Conservation (phyloP, 768 basidiomycete species). For the Amanita pallidorosea region DNA sequence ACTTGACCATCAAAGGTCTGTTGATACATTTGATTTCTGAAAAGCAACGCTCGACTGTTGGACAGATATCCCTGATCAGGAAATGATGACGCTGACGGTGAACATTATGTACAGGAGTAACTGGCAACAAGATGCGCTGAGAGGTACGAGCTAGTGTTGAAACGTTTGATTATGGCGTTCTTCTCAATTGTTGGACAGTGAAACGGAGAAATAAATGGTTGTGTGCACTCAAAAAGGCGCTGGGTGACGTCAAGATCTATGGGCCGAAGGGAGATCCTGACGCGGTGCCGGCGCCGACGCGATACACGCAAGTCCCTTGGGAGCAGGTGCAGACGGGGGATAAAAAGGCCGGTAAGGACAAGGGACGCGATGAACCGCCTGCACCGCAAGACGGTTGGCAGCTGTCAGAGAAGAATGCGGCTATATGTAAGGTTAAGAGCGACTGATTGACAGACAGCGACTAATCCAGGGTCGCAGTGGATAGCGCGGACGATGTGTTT, state of each 20-base stretch:
- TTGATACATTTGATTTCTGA: constrained; percentile 1
- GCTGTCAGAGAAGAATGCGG: constrained; percentile 41
- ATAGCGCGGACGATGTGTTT: constrained; percentile 33
- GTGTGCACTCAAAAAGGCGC: constrained; percentile 67
- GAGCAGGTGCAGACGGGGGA: constrained; percentile 37
- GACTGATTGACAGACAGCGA: background rate
- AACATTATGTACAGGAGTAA: constrained; percentile 89
- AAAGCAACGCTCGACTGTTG: constrained; percentile 5
- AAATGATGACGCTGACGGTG: constrained; percentile 63
- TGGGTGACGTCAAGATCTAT: constrained; percentile 62
- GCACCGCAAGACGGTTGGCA: constrained; percentile 28
- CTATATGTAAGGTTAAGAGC: constrained; percentile 26
- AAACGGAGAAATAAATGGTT: constrained; percentile 89
- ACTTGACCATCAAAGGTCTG: constrained; percentile 56
- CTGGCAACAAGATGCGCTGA: constrained; percentile 68
- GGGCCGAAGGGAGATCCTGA: constrained; percentile 52
- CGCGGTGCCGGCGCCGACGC: constrained; percentile 38
- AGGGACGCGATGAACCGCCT: background rate
- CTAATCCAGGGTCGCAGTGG: constrained; percentile 16
- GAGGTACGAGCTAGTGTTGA: constrained; percentile 28
- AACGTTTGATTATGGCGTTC: constrained; percentile 7
- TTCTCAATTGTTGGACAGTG: constrained; percentile 23
- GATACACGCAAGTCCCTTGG: constrained; percentile 70
- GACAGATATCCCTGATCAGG: constrained; percentile 67
- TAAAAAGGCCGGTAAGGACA: constrained; percentile 17